phyloP scores from a whole-genome alignment of 164 flowering plant genomes.

The Platanus orientalis region DNA sequence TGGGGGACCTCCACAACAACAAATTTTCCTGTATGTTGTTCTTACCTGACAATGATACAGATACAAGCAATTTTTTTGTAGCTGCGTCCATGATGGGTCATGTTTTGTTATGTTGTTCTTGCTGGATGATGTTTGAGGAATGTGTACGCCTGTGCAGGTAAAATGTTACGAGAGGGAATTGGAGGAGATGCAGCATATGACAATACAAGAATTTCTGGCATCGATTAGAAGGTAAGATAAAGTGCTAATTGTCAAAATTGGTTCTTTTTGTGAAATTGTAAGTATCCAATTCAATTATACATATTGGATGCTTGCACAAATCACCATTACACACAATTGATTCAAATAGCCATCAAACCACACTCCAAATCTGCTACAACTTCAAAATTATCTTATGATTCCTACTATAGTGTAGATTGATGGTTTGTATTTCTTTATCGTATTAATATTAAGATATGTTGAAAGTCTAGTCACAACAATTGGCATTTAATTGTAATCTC shows the following conservation, averaged over 20 bases:
- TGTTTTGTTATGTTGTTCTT: slow-evolving; percentile 1
- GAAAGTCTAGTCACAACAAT: too few relatives aligned
- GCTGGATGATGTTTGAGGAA: neutral
- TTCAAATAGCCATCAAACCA: too few relatives aligned
- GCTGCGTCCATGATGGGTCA: too few relatives aligned
- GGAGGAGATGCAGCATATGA: slow-evolving; percentile 96
- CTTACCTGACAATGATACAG: neutral
- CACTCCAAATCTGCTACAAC: too few relatives aligned
- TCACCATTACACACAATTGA: too few relatives aligned
- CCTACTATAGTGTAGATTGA: too few relatives aligned
- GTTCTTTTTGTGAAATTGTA: neutral
- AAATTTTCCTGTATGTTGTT: slow-evolving; percentile 69
- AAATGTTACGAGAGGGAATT: slow-evolving; percentile 77
- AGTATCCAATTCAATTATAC: too few relatives aligned
- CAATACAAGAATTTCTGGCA: slow-evolving; percentile 90
- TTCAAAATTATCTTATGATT: too few relatives aligned
- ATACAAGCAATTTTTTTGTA: neutral
- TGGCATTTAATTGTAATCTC: neutral
- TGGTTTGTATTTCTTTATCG: too few relatives aligned
- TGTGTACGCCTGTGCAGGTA: slow-evolving; percentile 38
- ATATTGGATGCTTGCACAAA: too few relatives aligned
- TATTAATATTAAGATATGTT: too few relatives aligned
- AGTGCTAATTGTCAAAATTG: neutral
- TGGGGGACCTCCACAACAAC: slow-evolving; percentile 97
- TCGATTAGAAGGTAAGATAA: slow-evolving; percentile 71